phyloP scores from a whole-genome alignment of 495 filamentous ascomycete species.

The Podospora australis region DNA sequence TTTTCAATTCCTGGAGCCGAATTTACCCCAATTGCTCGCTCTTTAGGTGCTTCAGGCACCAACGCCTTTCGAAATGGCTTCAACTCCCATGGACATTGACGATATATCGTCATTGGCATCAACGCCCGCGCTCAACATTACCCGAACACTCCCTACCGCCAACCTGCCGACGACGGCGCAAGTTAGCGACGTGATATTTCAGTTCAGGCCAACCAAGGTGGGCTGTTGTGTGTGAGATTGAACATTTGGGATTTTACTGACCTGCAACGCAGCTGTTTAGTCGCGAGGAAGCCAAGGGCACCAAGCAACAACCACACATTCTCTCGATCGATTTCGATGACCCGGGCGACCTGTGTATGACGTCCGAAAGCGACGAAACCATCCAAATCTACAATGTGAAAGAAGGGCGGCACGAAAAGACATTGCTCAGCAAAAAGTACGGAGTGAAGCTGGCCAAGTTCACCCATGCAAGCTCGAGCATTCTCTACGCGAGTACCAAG shows the following conservation, averaged over 20 bases:
- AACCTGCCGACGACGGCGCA: slow-evolving; percentile 32
- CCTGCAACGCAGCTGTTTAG: slow-evolving; percentile 32
- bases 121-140: slow-evolving; percentile 35
- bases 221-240: slow-evolving; percentile 5
- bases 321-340: slow-evolving; percentile 92
- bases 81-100: slow-evolving; percentile 50
- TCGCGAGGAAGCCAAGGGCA: slow-evolving; percentile 38
- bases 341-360: slow-evolving; percentile 80
- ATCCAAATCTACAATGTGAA: slow-evolving; percentile 91
- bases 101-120: slow-evolving; percentile 29
- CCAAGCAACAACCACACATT: slow-evolving; percentile 34
- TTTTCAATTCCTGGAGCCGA: background rate
- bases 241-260: slow-evolving; percentile 5
- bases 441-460: slow-evolving; percentile 90
- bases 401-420: slow-evolving; percentile 80
- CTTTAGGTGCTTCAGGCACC: background rate
- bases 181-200: slow-evolving; percentile 41
- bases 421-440: slow-evolving; percentile 85
- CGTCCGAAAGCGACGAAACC: slow-evolving; percentile 83
- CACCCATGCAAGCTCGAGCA: slow-evolving; percentile 77
- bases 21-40: background rate
- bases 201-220: slow-evolving; percentile 49
- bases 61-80: slow-evolving; percentile 32
- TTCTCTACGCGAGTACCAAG: slow-evolving; percentile 94
- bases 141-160: slow-evolving; percentile 24